A percentile compares a stretch with the other conserved stretches of the same genome.
phyloP scores from a whole-genome alignment of 495 filamentous ascomycete species.

The Talaromyces wortmannii region DNA sequence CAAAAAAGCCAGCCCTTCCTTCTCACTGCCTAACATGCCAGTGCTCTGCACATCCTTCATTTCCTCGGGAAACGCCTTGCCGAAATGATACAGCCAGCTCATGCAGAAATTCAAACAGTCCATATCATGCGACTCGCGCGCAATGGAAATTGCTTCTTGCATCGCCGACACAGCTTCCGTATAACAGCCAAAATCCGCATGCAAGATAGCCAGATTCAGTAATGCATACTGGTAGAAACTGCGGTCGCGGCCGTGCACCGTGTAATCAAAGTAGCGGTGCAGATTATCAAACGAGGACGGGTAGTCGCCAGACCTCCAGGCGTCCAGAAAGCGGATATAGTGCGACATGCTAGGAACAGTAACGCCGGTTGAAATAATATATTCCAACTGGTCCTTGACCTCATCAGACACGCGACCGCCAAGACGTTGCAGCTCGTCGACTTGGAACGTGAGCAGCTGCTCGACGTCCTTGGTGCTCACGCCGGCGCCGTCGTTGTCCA shows the following conservation, averaged over 20 bases:
- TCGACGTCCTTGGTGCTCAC: slow-evolving; percentile 81
- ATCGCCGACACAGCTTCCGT: slow-evolving; percentile 87
- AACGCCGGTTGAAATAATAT: slow-evolving; percentile 58
- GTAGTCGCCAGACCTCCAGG: slow-evolving; percentile 89
- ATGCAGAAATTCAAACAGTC: slow-evolving; percentile 90
- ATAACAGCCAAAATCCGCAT: slow-evolving; percentile 92
- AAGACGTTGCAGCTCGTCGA: slow-evolving; percentile 78
- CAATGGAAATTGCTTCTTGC: slow-evolving; percentile 85
- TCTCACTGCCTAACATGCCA: slow-evolving; percentile 69
- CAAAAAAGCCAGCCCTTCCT: slow-evolving; percentile 75
- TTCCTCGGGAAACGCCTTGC: slow-evolving; percentile 72
- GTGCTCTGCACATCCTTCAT: slow-evolving; percentile 63
- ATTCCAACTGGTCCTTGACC: slow-evolving; percentile 56
- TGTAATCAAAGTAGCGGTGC: slow-evolving; percentile 96
- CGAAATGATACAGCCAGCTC: slow-evolving; percentile 96
- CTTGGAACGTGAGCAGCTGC: slow-evolving; percentile 77
- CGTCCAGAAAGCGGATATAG: slow-evolving; percentile 80
- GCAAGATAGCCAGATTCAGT: slow-evolving; percentile 87
- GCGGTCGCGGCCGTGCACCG: slow-evolving; percentile 79
- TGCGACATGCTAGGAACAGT: slow-evolving; percentile 66
- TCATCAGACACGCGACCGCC: slow-evolving; percentile 67
- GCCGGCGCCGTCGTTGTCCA: slow-evolving; percentile 27
- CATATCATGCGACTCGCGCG: slow-evolving; percentile 87
- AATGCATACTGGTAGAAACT: slow-evolving; percentile 94
- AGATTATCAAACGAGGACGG: slow-evolving; percentile 82